phyloP scores from a whole-genome alignment of 305 asterid species.

The Plantago coronopus region DNA sequence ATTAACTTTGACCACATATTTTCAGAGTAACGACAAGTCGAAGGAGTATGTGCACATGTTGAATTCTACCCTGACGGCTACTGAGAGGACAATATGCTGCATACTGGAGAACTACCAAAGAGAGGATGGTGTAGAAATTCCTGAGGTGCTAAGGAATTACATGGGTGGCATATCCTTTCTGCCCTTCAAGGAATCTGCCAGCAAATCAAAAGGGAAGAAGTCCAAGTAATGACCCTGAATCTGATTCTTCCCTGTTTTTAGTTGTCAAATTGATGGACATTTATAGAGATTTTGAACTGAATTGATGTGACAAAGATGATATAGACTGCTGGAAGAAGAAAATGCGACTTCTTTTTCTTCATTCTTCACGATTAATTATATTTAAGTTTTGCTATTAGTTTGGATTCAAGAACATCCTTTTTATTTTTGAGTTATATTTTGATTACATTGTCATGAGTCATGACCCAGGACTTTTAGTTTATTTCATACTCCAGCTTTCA shows the following conservation, averaged over 20 bases:
- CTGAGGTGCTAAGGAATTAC: slow-evolving; percentile 56
- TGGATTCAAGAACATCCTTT: no score
- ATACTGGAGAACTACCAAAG: slow-evolving; percentile 79
- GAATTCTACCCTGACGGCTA: slow-evolving; percentile 91
- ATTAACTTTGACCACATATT: slow-evolving; percentile 1
- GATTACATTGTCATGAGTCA: no score
- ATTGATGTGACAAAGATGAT: neutral
- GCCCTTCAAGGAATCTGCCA: slow-evolving; percentile 47
- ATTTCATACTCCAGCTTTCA: no score
- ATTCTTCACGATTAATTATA: neutral
- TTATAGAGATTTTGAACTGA: slow-evolving; percentile 2
- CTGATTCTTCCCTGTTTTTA: neutral
- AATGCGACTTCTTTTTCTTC: no score
- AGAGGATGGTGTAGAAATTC: slow-evolving; percentile 84
- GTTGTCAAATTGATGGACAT: neutral
- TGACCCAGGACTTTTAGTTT: no score
- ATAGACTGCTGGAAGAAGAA: neutral
- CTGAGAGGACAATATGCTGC: slow-evolving; percentile 84
- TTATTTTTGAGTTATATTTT: no score
- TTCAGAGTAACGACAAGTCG: slow-evolving; percentile 70
- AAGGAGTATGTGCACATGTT: slow-evolving; percentile 82
- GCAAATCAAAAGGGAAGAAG: slow-evolving; percentile 62
- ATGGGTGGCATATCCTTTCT: slow-evolving; percentile 71
- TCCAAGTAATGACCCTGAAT: slow-evolving; percentile 31
- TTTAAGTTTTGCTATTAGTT: no score